Evolutionary conservation across 202 grass and related monocot genomes (phyloP), one percentile per base, ranked within the genome.

Genomic region (Panicum hallii): DNA sequence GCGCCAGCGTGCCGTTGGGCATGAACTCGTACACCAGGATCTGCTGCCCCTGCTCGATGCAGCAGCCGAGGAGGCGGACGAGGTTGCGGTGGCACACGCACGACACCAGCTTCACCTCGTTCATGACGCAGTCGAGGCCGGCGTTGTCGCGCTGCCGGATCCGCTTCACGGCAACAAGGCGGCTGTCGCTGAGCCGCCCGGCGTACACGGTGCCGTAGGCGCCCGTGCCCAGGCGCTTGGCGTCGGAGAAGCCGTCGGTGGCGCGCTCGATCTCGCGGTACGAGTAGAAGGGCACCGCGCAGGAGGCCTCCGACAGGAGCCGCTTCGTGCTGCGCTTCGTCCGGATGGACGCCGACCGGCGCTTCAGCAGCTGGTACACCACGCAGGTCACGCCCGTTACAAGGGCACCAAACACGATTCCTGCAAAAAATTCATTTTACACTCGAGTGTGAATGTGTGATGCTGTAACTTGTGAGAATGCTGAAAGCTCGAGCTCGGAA

Each of bases 1-100:
- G 77, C 45, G 89, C 79, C 45, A 94, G 84, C 49, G 90, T 90
- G 76, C 95, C 88, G 85, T 97, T 92, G 75, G 89, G 70, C 88
- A 93, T 93, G 88, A 88, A 93, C 94, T 97, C 94, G 78, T 94
- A 97, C 4, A 97, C 90, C 1, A 97, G 87, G 63, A 93, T 87
- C 80, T 94, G 92, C 70, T 94, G 83, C 22, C 85, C 92, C 6
- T 77, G 81, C 69, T 92, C 90, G 82, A 94, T 67, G 92, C 92
- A 94, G 90, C 85, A 92, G 61, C 92, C 92, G 5, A 94, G 87
- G 82, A 94, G 87, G 69, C 90, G 92, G 70, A 94, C 89, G 1
- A 94, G 87, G 85, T 88, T 80, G 66, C 74, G 49, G 85, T 94
- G 92, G 92, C 75, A 86, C 38, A 94, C 92, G 12, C 79, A 74